Percentiles rank a stretch among this genome's conserved stretches.
Conservation (phyloP, 2,329 filamentous ascomycete species). For the Sclerotiophoma versabilis region DNA sequence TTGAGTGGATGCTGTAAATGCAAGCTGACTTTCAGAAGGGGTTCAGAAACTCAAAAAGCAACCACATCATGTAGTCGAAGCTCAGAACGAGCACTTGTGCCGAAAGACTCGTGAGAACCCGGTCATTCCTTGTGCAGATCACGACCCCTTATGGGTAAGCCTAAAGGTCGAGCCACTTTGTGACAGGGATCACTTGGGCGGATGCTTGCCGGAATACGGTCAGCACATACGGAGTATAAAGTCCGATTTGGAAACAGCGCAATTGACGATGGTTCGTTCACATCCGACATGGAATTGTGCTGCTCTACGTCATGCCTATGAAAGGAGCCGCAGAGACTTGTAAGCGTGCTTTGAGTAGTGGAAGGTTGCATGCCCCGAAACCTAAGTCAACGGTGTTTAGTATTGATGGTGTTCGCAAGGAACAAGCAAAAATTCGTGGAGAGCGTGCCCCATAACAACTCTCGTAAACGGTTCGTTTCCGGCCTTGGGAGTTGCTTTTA, state of each 20-base stretch:
- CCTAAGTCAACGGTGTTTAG: not conserved
- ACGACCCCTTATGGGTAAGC: not conserved
- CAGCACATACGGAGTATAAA: not conserved
- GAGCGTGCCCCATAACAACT: not conserved
- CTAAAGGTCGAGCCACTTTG: not conserved
- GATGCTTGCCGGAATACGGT: not conserved
- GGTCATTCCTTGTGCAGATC: conserved; percentile 11
- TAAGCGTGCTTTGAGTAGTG: not conserved
- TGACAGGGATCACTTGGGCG: not conserved
- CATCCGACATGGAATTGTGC: not conserved
- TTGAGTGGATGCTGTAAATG: not conserved
- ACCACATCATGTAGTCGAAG: not conserved
- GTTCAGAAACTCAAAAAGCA: not conserved
- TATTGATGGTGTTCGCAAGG: not conserved
- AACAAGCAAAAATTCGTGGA: not conserved
- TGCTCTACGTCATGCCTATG: not conserved
- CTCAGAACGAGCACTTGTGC: not conserved
- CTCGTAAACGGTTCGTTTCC: not conserved
- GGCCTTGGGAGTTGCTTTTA: conserved; percentile 5
- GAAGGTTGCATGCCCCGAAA: not conserved
- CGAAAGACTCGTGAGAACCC: not conserved
- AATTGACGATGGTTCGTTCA: not conserved
- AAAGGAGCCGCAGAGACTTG: too few relatives aligned
- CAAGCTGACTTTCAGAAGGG: not conserved
- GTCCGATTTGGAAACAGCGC: not conserved